Conservation (phyloP, 345 rosid genomes). For the Boechera retrofracta region DNA sequence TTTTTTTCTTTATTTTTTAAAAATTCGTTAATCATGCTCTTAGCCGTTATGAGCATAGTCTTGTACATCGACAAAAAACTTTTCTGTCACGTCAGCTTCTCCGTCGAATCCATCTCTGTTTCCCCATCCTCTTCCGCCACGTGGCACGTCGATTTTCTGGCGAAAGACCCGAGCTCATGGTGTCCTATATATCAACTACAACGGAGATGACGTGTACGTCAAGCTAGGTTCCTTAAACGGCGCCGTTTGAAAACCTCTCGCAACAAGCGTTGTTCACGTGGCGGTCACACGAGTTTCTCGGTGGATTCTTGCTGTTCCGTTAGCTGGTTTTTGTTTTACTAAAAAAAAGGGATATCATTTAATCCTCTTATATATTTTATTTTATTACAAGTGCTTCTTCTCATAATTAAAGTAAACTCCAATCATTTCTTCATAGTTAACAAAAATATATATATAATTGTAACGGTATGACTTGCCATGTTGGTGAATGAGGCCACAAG, state of each 20-base stretch:
- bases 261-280: not conserved
- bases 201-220: slow-evolving; percentile 7
- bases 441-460: no score
- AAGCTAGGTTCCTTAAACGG: slow-evolving; percentile 18
- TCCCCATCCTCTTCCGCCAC: not conserved
- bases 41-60: accelerated
- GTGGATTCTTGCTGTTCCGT: not conserved
- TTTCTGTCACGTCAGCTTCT: slow-evolving; percentile 18
- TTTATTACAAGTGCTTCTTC: no score
- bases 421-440: no score
- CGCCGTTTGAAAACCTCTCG: slow-evolving; percentile 14
- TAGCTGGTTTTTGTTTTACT: no score
- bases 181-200: not conserved
- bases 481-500: slow-evolving; percentile 24
- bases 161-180: slow-evolving; percentile 15
- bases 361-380: no score
- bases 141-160: slow-evolving; percentile 22
- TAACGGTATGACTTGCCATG: not conserved
- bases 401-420: no score
- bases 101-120: slow-evolving; percentile 22
- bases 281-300: slow-evolving; percentile 14
- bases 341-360: no score
- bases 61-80: not conserved
- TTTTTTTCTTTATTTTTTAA: no score
- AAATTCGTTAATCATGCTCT: no score